These are phyloP conservation scores for Apiospora kogelbergensis DNA, from an alignment of 2,329 filamentous ascomycete species.

Conservation along the genomic window DNA sequence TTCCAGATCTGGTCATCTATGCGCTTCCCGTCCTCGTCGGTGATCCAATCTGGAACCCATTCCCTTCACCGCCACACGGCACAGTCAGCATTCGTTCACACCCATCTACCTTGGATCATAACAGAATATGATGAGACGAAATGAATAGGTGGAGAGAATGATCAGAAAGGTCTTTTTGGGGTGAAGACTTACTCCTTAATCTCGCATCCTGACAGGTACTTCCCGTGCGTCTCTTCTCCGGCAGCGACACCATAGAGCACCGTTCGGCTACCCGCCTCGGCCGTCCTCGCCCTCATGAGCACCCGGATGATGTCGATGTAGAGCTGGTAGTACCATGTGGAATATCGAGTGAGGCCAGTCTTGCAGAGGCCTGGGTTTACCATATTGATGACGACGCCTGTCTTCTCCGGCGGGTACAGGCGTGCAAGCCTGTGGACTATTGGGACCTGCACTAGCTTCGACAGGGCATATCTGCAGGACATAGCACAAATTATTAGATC, in stretches of 20 bases:
- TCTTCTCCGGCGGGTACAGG: slow-evolving; percentile 13
- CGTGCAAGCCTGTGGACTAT: slow-evolving; percentile 9
- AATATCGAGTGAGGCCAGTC: slow-evolving; percentile 12
- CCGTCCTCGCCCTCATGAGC: neutral
- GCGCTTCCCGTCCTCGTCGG: slow-evolving; percentile 12
- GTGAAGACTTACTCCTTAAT: slow-evolving; percentile 16
- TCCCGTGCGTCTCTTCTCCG: slow-evolving; percentile 16
- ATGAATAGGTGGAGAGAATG: neutral
- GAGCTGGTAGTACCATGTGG: neutral
- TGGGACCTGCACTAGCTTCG: slow-evolving; percentile 14
- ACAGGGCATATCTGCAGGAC: slow-evolving; percentile 11
- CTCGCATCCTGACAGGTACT: slow-evolving; percentile 16
- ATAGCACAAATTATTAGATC: neutral
- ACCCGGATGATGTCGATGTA: neutral
- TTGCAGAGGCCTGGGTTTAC: slow-evolving; percentile 17
- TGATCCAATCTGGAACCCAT: slow-evolving; percentile 20
- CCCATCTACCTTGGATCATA: no score
- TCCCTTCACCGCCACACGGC: neutral
- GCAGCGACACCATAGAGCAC: slow-evolving; percentile 13
- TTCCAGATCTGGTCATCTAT: slow-evolving; percentile 13
- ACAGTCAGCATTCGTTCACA: neutral
- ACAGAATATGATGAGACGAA: neutral
- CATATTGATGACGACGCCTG: slow-evolving; percentile 14
- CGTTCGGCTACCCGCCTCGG: slow-evolving; percentile 15
- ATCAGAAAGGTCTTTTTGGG: no score